Base-by-base conservation (phyloP, 345 rosid genomes). In the Salix caprea region DNA sequence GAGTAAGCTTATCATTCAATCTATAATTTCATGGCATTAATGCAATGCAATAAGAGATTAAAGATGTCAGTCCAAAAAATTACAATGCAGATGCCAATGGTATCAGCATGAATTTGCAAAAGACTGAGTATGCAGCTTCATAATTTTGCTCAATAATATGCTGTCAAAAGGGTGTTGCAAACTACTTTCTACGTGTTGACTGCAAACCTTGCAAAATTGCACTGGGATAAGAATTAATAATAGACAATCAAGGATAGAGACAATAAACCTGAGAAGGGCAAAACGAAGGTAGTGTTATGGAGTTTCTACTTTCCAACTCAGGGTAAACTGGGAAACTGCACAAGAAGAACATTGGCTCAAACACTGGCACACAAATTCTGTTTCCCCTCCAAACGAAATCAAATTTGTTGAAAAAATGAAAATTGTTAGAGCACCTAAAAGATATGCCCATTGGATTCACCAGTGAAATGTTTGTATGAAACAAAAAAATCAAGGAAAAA, bases 241-340 rank as follows among this genome's bases (percentile, higher is more conserved):
- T 7, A 40, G 67, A 50, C 14, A 72, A 34, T 72, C 19, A 2
- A 30, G n/a, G 34, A 39, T 4, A 19, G 46, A 56, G 46, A 56
- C 67, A 44, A 75, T 73, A 70, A 84, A 94, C 98, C 97, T 89
- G 91, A 77, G 97, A 90, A 67, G 97, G 97, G 83, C 98, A 95
- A 84, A 84, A 75, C 14, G 93, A 89, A 6, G 98, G 99, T 52
- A 90, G 84, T 48, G 84, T 78, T 68, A 93, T 89, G 14, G 97
- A 89, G 82, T 91, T 93, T 70, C 93, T 93, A 14, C 91, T 87
- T 81, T 93, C 99, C 84, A 95, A 81, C 88, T 93, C 97, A 70
- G 99, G 99, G 76, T 85, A 86, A 82, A 95, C 85, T 2, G 86
- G 87, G 83, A 95, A 95, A 86, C 97, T 92, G 77, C 80, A 86